Conservation (phyloP, 2,329 filamentous ascomycete species). For the Fusarium poae region DNA sequence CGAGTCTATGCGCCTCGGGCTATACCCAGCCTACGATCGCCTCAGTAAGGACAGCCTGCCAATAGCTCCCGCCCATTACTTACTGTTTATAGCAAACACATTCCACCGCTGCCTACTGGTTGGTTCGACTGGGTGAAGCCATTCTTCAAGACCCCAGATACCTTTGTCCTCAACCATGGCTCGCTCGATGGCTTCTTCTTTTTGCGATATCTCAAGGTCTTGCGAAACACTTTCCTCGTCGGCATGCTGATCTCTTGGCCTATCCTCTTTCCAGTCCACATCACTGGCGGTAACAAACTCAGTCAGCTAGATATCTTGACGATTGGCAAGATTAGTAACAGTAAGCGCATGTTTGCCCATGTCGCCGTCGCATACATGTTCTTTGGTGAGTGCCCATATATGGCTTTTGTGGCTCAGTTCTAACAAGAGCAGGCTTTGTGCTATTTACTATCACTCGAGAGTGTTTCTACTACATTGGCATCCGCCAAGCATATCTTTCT, state of each 20-base stretch:
- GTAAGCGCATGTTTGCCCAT: constrained; percentile 81
- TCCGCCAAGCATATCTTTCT: constrained; percentile 91
- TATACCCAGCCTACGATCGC: constrained; percentile 62
- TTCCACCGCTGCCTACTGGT: constrained; percentile 70
- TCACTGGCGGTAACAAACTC: constrained; percentile 77
- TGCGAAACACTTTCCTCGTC: constrained; percentile 87
- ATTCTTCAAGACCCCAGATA: constrained; percentile 78
- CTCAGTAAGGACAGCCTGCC: constrained; percentile 51
- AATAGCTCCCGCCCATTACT: constrained; percentile 32
- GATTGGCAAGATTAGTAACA: constrained; percentile 78
- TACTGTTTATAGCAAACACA: constrained; percentile 62
- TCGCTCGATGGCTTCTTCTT: constrained; percentile 94
- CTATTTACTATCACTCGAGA: constrained; percentile 91
- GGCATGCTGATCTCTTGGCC: constrained; percentile 90
- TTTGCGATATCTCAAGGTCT: constrained; percentile 75
- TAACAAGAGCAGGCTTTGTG: constrained; percentile 73
- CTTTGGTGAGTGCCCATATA: constrained; percentile 57
- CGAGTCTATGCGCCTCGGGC: constrained; percentile 69
- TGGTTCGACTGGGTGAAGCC: constrained; percentile 75
- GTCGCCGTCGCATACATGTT: constrained; percentile 85
- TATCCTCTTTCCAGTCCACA: constrained; percentile 86
- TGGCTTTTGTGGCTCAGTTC: background rate
- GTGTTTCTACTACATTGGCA: constrained; percentile 89
- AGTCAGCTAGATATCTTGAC: constrained; percentile 81
- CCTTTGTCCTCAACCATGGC: constrained; percentile 87